phyloP scores from a whole-genome alignment of 345 rosid genomes.

The Turritis glabra region DNA sequence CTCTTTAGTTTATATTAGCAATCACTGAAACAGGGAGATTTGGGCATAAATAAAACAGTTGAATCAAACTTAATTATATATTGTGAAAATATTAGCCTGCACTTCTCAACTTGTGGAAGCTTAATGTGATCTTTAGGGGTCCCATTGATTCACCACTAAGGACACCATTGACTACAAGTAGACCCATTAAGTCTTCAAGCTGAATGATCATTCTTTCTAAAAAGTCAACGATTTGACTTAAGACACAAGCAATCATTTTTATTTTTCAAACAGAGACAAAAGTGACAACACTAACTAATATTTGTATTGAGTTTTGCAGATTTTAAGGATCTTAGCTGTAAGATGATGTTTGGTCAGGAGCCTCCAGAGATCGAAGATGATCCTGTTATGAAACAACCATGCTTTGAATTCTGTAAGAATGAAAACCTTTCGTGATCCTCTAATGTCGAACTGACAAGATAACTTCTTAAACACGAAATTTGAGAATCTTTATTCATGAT shows the following conservation, averaged over 20 bases:
- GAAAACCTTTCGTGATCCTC: constrained; percentile 10
- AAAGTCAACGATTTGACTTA: constrained; percentile 21
- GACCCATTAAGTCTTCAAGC: constrained; percentile 41
- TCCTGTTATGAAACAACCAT: constrained; percentile 82
- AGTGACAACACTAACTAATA: constrained; percentile 18
- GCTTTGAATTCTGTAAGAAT: constrained; percentile 73
- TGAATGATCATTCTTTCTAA: constrained; percentile 27
- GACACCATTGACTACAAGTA: constrained; percentile 54
- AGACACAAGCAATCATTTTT: constrained; percentile 28
- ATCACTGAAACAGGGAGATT: constrained; percentile 4
- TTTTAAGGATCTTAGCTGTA: constrained; percentile 93
- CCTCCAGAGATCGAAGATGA: constrained; percentile 69
- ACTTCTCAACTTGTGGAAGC: constrained; percentile 59
- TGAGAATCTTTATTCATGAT: background rate
- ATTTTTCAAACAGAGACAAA: background rate
- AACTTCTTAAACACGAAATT: constrained; percentile 14
- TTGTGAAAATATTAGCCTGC: constrained; percentile 49
- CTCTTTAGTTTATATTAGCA: background rate
- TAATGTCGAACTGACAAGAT: background rate
- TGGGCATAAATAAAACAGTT: background rate
- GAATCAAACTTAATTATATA: constrained; percentile 10
- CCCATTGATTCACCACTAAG: constrained; percentile 61
- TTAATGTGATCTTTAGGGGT: constrained; percentile 54
- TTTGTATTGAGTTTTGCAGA: constrained; percentile 49
- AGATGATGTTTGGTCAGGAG: constrained; percentile 89